Conservation (phyloP, 2,329 filamentous ascomycete species). For the Venturiaceae sp. region DNA sequence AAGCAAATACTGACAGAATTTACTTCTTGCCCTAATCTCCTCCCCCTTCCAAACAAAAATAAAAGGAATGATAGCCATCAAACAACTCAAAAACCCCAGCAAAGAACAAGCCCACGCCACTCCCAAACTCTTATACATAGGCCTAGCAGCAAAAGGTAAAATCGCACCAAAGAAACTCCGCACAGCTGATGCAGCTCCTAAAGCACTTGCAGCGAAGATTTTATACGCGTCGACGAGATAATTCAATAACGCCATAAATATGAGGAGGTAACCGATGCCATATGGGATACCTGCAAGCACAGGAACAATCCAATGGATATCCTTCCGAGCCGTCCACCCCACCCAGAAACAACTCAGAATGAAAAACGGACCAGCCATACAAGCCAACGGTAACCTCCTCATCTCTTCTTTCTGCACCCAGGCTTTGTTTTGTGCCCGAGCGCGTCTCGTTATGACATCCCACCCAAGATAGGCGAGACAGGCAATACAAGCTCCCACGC, state of each 20-base stretch:
- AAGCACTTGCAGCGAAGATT: conserved; percentile 62
- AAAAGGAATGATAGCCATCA: conserved; percentile 47
- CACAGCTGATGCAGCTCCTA: conserved; percentile 76
- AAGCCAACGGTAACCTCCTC: conserved; percentile 61
- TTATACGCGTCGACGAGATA: conserved; percentile 61
- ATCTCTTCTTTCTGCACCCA: conserved; percentile 59
- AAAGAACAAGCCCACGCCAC: conserved; percentile 55
- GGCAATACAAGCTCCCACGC: conserved; percentile 49
- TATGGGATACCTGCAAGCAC: conserved; percentile 30
- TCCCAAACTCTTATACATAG: conserved; percentile 57
- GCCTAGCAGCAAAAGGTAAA: conserved; percentile 34
- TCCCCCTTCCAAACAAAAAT: conserved; percentile 46
- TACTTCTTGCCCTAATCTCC: conserved; percentile 44
- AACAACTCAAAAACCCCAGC: conserved; percentile 38
- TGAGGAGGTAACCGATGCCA: conserved; percentile 35
- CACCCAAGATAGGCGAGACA: conserved; percentile 55
- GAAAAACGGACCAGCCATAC: conserved; percentile 55
- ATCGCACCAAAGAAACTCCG: conserved; percentile 67
- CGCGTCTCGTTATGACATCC: conserved; percentile 49
- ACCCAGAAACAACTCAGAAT: conserved; percentile 32
- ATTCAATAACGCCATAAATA: conserved; percentile 47
- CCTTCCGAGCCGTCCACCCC: conserved; percentile 27
- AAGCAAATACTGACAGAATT: conserved; percentile 52
- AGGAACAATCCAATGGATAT: conserved; percentile 34
- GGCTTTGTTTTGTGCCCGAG: conserved; percentile 33